A percentile compares a stretch with the other conserved stretches of the same genome.
phyloP scores from a whole-genome alignment of 176 grass and related monocot genomes.

The Phyllostachys edulis region DNA sequence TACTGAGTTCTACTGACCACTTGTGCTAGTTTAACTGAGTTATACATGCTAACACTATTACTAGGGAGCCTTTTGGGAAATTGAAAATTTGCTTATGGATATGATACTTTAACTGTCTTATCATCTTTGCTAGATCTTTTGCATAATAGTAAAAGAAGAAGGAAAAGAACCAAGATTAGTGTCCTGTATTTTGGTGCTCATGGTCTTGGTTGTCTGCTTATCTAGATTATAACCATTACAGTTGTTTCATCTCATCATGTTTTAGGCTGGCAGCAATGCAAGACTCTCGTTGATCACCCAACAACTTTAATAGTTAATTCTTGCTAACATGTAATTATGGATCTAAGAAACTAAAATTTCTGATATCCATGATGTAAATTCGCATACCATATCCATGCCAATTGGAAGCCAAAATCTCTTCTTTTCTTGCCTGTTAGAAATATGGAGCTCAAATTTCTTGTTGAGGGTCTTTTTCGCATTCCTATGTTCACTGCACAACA shows the following conservation, averaged over 20 bases:
- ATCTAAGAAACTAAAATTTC: neutral
- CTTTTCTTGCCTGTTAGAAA: neutral
- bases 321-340: neutral
- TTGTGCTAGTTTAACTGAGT: too few species aligned
- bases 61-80: too few species aligned
- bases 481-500: neutral
- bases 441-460: neutral
- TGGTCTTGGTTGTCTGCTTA: conserved; percentile 2
- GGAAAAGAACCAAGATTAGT: neutral
- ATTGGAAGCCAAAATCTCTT: neutral
- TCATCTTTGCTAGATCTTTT: too few species aligned
- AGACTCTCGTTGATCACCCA: neutral
- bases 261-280: neutral
- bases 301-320: neutral
- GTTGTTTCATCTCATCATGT: neutral
- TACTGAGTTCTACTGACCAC: too few species aligned
- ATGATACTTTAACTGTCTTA: too few species aligned
- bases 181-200: neutral
- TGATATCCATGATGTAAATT: conserved; percentile 10
- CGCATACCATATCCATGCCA: neutral
- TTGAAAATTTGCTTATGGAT: too few species aligned
- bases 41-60: too few species aligned
- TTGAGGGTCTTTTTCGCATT: neutral
- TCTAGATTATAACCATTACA: neutral
- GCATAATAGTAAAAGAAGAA: too few species aligned